A percentile compares a stretch with the other conserved stretches of the same genome.
Conservation (phyloP, 148 eudicot genomes). For the Heliosperma pusillum region DNA sequence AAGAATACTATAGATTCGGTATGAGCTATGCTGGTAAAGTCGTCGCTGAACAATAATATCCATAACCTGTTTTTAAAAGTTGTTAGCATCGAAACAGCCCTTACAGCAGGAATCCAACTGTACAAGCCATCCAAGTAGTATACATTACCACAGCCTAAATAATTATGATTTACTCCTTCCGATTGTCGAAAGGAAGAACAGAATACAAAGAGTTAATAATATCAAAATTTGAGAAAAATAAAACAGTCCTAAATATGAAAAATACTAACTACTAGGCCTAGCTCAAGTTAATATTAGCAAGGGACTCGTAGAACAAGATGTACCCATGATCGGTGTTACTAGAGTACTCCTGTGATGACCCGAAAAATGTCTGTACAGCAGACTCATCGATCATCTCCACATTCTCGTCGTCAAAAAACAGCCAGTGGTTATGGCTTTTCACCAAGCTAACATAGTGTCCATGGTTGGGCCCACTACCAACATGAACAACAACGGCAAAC, state of each 20-base stretch:
- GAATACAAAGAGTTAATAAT: conserved; percentile 1
- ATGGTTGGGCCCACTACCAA: conserved; percentile 84
- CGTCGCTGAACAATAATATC: no score
- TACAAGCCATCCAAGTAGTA: conserved; percentile 30
- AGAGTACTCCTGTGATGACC: conserved; percentile 79
- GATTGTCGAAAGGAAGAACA: conserved; percentile 4
- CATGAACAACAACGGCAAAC: conserved; percentile 83
- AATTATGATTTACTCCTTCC: conserved; percentile 14
- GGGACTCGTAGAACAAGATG: conserved; percentile 78
- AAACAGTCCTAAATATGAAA: conserved; percentile 13
- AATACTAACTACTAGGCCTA: conserved; percentile 21
- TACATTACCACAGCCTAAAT: conserved; percentile 21
- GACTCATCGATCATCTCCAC: conserved; percentile 90
- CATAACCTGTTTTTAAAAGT: no score
- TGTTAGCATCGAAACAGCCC: no score
- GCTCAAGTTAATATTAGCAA: conserved; percentile 37
- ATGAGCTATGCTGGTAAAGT: no score
- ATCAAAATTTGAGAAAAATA: conserved; percentile 22
- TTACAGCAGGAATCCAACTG: conserved; percentile 12
- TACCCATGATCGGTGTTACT: conserved; percentile 90
- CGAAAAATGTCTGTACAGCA: conserved; percentile 78
- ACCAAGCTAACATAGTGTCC: conserved; percentile 87
- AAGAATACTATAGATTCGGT: no score
- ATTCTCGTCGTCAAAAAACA: conserved; percentile 80
- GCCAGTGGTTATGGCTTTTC: conserved; percentile 88